Percentiles rank a stretch among this genome's conserved stretches.
Conservation (phyloP, 2,329 filamentous ascomycete genomes). For the Exophiala spinifera region DNA sequence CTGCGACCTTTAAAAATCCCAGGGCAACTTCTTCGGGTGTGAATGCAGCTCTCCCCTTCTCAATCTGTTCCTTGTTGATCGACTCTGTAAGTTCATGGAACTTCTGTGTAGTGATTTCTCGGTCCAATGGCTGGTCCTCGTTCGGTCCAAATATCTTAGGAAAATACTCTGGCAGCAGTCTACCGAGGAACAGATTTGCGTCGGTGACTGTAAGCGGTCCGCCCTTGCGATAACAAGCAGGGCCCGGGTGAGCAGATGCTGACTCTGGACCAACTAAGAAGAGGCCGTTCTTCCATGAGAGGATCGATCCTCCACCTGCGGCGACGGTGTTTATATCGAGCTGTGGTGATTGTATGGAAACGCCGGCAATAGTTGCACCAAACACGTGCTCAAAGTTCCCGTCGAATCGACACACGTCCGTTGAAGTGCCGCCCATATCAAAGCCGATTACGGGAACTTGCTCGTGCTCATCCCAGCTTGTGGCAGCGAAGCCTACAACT, state of each 20-base stretch:
- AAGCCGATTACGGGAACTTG: slow-evolving; percentile 80
- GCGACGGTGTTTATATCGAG: slow-evolving; percentile 67
- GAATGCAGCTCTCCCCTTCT: slow-evolving; percentile 33
- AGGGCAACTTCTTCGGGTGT: slow-evolving; percentile 39
- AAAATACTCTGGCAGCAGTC: slow-evolving; percentile 70
- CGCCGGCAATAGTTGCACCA: slow-evolving; percentile 78
- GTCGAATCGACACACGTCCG: slow-evolving; percentile 77
- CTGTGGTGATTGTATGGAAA: slow-evolving; percentile 80
- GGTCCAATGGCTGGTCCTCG: slow-evolving; percentile 64
- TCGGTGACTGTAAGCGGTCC: slow-evolving; percentile 91
- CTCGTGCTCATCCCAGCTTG: slow-evolving; percentile 73
- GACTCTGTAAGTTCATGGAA: slow-evolving; percentile 43
- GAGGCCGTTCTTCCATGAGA: slow-evolving; percentile 80
- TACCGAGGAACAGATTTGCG: slow-evolving; percentile 80
- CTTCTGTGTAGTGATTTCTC: slow-evolving; percentile 40
- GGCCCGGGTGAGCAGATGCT: slow-evolving; percentile 82
- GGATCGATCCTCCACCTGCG: slow-evolving; percentile 60
- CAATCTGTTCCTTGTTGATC: slow-evolving; percentile 41
- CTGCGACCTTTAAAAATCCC: slow-evolving; percentile 42
- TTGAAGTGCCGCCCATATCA: slow-evolving; percentile 84
- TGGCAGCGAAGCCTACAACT: slow-evolving; percentile 59
- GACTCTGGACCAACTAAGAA: slow-evolving; percentile 90
- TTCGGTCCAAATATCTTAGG: slow-evolving; percentile 87
- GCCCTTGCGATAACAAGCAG: slow-evolving; percentile 85
- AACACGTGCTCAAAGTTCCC: slow-evolving; percentile 83